These are phyloP conservation scores for Candida morakotiae DNA, from an alignment of 805 yeast species.

Conservation along the genomic window DNA sequence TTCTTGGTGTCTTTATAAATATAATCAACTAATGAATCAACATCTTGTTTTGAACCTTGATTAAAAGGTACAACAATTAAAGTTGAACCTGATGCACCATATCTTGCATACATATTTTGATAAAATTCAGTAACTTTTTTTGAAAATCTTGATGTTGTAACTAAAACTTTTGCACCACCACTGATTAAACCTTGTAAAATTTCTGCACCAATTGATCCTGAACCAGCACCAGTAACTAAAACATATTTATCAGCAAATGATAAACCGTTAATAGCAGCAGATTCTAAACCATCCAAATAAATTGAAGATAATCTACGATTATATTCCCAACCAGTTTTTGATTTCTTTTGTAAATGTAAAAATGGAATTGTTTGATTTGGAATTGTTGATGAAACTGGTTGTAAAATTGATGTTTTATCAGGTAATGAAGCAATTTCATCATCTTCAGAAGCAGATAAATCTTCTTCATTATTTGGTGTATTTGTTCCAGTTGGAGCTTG, in stretches of 20 bases:
- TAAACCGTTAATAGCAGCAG: constrained; percentile 91
- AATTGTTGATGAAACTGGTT: constrained; percentile 69
- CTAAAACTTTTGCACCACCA: constrained; percentile 97
- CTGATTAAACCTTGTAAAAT: constrained; percentile 88
- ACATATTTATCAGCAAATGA: constrained; percentile 86
- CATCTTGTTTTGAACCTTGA: constrained; percentile 96
- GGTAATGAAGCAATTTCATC: constrained; percentile 87
- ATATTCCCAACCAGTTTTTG: constrained; percentile 77
- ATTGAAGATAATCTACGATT: constrained; percentile 71
- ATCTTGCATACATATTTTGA: constrained; percentile 87
- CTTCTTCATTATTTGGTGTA: constrained; percentile 35
- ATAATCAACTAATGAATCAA: constrained; percentile 76
- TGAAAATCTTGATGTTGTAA: constrained; percentile 93
- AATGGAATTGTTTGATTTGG: constrained; percentile 89
- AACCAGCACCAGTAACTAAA: constrained; percentile 97
- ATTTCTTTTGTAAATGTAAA: constrained; percentile 84
- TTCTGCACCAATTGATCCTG: constrained; percentile 98
- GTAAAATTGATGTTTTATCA: constrained; percentile 61
- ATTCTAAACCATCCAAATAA: constrained; percentile 87
- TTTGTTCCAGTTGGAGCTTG: constrained; percentile 42
- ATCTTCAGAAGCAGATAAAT: constrained; percentile 50
- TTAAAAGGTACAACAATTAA: constrained; percentile 97
- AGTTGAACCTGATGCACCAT: constrained; percentile 89
- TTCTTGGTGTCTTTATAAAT: constrained; percentile 79
- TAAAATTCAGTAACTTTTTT: constrained; percentile 93